Percentiles rank a stretch among this genome's conserved stretches.
phyloP scores from a whole-genome alignment of 331 rosid species.

The Malus hybrid region DNA sequence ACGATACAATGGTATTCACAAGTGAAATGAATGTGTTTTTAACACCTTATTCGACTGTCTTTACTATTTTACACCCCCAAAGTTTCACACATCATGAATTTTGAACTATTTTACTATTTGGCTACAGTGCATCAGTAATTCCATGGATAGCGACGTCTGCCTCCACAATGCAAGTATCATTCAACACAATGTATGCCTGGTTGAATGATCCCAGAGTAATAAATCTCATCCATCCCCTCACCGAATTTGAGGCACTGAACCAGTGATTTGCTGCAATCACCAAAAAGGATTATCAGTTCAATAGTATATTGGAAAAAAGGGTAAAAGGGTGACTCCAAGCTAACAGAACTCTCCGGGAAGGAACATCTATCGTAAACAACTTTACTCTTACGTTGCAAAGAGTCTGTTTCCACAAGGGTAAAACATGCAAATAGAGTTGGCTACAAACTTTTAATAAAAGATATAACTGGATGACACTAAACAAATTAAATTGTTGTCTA shows the following conservation, averaged over 20 bases:
- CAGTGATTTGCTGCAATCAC: conserved; percentile 33
- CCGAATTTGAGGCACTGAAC: conserved; percentile 35
- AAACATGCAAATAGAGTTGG: too few relatives aligned
- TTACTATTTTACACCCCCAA: not conserved
- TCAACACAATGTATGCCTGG: conserved; percentile 6
- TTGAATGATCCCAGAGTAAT: conserved; percentile 8
- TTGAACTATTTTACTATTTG: too few relatives aligned
- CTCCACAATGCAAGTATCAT: conserved; percentile 30
- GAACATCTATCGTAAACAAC: too few relatives aligned
- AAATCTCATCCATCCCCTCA: conserved; percentile 28
- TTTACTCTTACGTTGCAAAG: too few relatives aligned
- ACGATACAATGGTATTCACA: not conserved
- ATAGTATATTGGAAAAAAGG: not conserved
- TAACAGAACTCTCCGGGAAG: too few relatives aligned
- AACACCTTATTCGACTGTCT: not conserved
- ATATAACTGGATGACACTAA: not conserved
- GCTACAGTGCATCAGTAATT: conserved; percentile 18
- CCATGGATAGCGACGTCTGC: conserved; percentile 50
- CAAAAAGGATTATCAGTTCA: not conserved
- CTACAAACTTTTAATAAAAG: not conserved
- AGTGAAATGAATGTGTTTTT: not conserved
- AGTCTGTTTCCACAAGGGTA: too few relatives aligned
- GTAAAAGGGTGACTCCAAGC: too few relatives aligned
- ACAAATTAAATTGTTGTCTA: not conserved
- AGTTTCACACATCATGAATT: not conserved